Base-by-base conservation (phyloP, 1,284 basidiomycete species). In the Ganoderma sinense region DNA sequence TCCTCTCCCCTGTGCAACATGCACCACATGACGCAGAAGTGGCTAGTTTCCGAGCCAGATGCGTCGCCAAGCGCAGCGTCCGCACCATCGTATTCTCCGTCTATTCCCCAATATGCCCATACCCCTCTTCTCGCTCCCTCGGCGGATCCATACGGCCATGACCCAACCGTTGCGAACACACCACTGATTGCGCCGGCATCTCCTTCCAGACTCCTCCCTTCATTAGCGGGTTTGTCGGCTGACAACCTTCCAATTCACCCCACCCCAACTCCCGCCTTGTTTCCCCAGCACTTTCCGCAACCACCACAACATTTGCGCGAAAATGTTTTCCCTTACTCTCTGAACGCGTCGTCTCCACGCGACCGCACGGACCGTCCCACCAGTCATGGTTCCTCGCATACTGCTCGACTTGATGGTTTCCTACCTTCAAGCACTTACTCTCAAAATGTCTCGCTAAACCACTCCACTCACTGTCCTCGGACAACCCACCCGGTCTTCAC, bases 381-480 rank as follows among this genome's bases (percentile, higher is more conserved):
- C 67, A 78, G 80, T 61, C 76, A 82, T 78, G 77, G 82, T 75
- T 79, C 75, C 40, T 75, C 76, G 69, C 75, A 76, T 68, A 56
- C 59, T 71, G 62, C 68, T 67, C 51, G 62, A 56, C 78, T 82
- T 82, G 84, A 80, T 82, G 83, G 82, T 82, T 72, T 69, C 51
- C 43, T 68, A 79, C 82, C 84, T 80, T 80, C 84, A 80, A 81
- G 82, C 74, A 71, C 75, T 68, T 77, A 78, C 72, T 76, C 81
- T 76, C 81, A 82, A 75, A 75, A 88, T 88, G 87, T 68, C 71
- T 79, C 85, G 80, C 76, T 87, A 85, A 85, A 82, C 74, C 73
- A 69, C 20, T 71, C 73, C 53, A 69, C 78, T 65, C 59, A 74
- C 75, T 83, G 85, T 85, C 84, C 77, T 78, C 77, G 81, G 84